These are phyloP conservation scores for Bremia lactucae DNA, from an alignment of 352 stramenopile genomes.

Conservation along the genomic window DNA sequence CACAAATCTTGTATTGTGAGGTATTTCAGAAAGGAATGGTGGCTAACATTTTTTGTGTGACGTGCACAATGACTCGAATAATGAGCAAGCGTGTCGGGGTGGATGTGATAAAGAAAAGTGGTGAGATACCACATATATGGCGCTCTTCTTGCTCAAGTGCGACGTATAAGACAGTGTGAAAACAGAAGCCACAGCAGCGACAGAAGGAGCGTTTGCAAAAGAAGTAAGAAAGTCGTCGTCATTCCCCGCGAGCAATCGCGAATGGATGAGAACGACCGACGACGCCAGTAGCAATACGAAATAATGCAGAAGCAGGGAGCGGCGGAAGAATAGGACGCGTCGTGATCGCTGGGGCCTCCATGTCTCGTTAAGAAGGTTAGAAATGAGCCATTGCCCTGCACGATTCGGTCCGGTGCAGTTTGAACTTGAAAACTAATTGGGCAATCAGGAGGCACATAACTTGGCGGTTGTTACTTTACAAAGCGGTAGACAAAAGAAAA, in stretches of 20 bases:
- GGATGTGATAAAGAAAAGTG: constrained; percentile 4
- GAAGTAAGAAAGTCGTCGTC: too few relatives aligned
- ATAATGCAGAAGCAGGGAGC: constrained; percentile 13
- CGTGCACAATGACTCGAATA: constrained; percentile 10
- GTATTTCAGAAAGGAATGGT: background rate
- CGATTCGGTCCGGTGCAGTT: constrained; percentile 85
- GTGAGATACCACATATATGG: constrained; percentile 15
- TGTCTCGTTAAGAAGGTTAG: too few relatives aligned
- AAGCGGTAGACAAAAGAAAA: too few relatives aligned
- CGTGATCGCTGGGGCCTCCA: too few relatives aligned
- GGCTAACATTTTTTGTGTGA: too few relatives aligned
- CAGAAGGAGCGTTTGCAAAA: constrained; percentile 37
- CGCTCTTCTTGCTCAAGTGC: too few relatives aligned
- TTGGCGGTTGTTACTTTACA: too few relatives aligned
- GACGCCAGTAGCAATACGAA: constrained; percentile 9
- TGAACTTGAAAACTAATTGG: constrained; percentile 89
- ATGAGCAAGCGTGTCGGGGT: constrained; percentile 19
- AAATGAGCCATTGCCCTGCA: constrained; percentile 69
- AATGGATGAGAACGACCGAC: constrained; percentile 11
- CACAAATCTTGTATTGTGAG: too few relatives aligned
- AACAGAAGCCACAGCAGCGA: constrained; percentile 17
- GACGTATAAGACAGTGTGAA: too few relatives aligned
- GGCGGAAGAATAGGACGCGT: constrained; percentile 6
- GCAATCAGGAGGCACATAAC: constrained; percentile 92
- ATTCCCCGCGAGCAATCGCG: constrained; percentile 34